These are phyloP conservation scores for Melampsora larici-populina DNA, from an alignment of 1,284 basidiomycete species.

Conservation along the genomic window DNA sequence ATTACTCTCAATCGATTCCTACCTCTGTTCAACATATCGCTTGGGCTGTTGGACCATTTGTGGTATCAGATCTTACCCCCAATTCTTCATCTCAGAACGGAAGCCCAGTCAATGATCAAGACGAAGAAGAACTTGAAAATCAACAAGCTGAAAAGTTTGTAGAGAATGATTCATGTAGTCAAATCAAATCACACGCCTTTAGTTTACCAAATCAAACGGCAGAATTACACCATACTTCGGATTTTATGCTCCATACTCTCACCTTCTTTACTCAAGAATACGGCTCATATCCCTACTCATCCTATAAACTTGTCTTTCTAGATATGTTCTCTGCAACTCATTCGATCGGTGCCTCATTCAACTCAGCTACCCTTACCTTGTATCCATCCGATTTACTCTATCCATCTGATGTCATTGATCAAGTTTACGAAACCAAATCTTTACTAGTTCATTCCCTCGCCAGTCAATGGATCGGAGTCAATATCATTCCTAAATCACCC, in stretches of 20 bases:
- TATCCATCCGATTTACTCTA: constrained; percentile 79
- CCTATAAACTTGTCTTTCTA: constrained; percentile 94
- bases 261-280: constrained; percentile 86
- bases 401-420: constrained; percentile 85
- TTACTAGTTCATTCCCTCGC: constrained; percentile 81
- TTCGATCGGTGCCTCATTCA: constrained; percentile 67
- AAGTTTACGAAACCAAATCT: constrained; percentile 85
- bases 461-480: constrained; percentile 95
- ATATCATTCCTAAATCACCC: constrained; percentile 90
- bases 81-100: not conserved
- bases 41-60: constrained; percentile 90
- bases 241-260: constrained; percentile 82
- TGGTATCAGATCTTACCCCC: constrained; percentile 33
- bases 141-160: constrained; percentile 14
- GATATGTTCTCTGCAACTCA: constrained; percentile 64
- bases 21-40: constrained; percentile 93
- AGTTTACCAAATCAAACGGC: constrained; percentile 80
- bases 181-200: constrained; percentile 84
- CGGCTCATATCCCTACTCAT: constrained; percentile 93
- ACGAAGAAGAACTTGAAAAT: constrained; percentile 12
- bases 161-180: constrained; percentile 51
- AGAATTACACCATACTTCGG: constrained; percentile 64
- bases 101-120: not conserved
- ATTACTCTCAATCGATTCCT: constrained; percentile 80
- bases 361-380: constrained; percentile 78